Evolutionary conservation across 78 protist species (phyloP).

Genomic region (Dictyostelium brefeldianum): DNA sequence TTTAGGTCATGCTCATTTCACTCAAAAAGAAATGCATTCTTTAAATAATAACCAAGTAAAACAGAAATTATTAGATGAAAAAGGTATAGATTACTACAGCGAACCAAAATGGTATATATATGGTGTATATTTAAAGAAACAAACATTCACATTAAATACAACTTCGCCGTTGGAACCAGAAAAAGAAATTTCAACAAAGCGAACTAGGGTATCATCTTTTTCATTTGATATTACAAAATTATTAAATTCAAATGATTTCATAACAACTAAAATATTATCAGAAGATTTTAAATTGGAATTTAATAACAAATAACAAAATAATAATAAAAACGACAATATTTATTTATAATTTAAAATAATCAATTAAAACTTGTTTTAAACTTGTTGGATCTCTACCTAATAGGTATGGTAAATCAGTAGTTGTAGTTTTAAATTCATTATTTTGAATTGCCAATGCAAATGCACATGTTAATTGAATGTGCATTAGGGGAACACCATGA

Average conservation of each 20-base stretch:
- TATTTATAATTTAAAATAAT: too few species aligned
- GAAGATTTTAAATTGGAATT: slow-evolving; percentile 21
- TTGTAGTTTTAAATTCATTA: neutral
- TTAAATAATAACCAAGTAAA: slow-evolving; percentile 1
- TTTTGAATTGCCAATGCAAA: slow-evolving; percentile 38
- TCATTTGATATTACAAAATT: slow-evolving; percentile 13
- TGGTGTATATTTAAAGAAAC: slow-evolving; percentile 54
- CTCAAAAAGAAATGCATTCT: slow-evolving; percentile 28
- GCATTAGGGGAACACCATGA: neutral
- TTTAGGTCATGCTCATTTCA: slow-evolving; percentile 55
- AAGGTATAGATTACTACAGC: slow-evolving; percentile 29
- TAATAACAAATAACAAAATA: neutral
- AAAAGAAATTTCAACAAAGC: neutral
- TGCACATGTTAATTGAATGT: neutral
- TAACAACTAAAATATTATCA: slow-evolving; percentile 33
- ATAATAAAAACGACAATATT: too few species aligned
- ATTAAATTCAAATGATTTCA: neutral
- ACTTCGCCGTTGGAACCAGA: neutral
- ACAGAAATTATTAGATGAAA: neutral
- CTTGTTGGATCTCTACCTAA: slow-evolving; percentile 19
- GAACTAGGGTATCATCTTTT: slow-evolving; percentile 19
- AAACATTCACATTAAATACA: neutral
- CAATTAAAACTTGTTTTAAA: neutral
- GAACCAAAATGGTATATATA: slow-evolving; percentile 66
- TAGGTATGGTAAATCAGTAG: neutral